phyloP scores from a whole-genome alignment of 2,329 filamentous ascomycete genomes.

The Macrophomina tecta region DNA sequence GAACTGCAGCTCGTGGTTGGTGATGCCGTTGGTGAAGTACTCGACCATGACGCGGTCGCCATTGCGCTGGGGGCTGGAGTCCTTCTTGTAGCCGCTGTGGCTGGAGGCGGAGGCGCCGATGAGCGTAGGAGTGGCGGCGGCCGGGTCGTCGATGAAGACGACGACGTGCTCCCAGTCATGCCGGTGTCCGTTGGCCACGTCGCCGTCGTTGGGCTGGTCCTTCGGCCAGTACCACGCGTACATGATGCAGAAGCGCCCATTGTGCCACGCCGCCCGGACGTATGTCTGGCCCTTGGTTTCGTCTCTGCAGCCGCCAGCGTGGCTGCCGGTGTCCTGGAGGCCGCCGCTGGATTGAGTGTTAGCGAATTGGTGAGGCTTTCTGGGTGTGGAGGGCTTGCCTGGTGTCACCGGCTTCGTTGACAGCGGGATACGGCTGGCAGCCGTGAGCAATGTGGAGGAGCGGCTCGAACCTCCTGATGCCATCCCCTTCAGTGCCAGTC shows the following conservation, averaged over 20 bases:
- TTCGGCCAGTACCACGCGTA: slow-evolving; percentile 57
- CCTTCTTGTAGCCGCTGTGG: slow-evolving; percentile 45
- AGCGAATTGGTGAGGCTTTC: too few species aligned
- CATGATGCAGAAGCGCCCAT: slow-evolving; percentile 47
- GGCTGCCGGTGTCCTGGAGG: slow-evolving; percentile 40
- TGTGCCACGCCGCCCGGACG: slow-evolving; percentile 40
- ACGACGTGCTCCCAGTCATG: slow-evolving; percentile 51
- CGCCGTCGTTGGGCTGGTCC: slow-evolving; percentile 46
- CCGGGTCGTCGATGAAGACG: slow-evolving; percentile 39
- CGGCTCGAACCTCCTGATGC: slow-evolving; percentile 33
- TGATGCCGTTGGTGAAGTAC: slow-evolving; percentile 41
- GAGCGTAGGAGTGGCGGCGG: slow-evolving; percentile 38
- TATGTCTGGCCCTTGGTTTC: slow-evolving; percentile 48
- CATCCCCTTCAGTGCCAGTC: slow-evolving; percentile 39
- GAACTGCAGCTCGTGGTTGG: slow-evolving; percentile 46
- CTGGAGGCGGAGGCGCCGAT: slow-evolving; percentile 47
- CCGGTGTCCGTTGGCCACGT: slow-evolving; percentile 44
- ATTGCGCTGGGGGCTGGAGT: slow-evolving; percentile 31
- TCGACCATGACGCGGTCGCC: slow-evolving; percentile 39
- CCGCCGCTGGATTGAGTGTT: slow-evolving; percentile 39
- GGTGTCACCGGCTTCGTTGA: slow-evolving; percentile 31
- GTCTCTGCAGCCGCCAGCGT: slow-evolving; percentile 42
- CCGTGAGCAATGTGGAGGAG: slow-evolving; percentile 36
- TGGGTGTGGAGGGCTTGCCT: neutral
- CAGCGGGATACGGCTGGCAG: slow-evolving; percentile 35